Evolutionary conservation across 2,329 filamentous ascomycete genomes (phyloP), one percentile per base, ranked within the genome.

Genomic region (Dichotomopilus funicola): DNA sequence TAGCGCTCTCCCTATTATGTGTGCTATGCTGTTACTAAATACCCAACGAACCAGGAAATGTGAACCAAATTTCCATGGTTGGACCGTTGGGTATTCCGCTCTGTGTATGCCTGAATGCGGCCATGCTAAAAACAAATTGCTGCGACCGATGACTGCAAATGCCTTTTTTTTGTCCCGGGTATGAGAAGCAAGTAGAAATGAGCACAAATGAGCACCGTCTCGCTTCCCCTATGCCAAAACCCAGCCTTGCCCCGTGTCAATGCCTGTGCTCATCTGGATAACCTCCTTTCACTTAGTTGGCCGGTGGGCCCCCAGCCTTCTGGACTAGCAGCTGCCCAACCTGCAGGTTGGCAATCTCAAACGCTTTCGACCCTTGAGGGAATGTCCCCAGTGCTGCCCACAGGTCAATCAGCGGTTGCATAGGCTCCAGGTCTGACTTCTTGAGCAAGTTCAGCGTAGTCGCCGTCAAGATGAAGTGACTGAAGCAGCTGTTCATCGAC

Each of bases 391-490:
- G 92, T 60, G 86, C 86, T 33, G 91, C 85, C 87, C 91, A 96
- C 48, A 96, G 80, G 66, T 96, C 91, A 63, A 97, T 89, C 63
- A 97, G 74, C 33, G 89, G 90, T 75, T 95, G 89, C 90, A 97
- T 96, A 27, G 92, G 92, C 77, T 96, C 91, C 65, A 95, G 81
- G 72, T 96, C 92, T 66, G 90, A 87, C 57, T 91, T 89, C 63
- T 87, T 87, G 59, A 97, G 81, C 75, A 97, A 86, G 65, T 88
- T 87, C 62, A 91, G 82, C 48, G 88, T 87, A 53, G 88, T 91
- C 45, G 87, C 87, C 4, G 89, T 89, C 27, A 89, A 80, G 60
- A 91, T 80, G 64, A 92, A 94, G 74, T 92, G 88, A 46, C 87
- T 88, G 71, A 94, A 94, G 72, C 88, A 91, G 70, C 87, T 91